Conservation (phyloP, 2,329 filamentous ascomycete genomes). For the Penicillium janthinellum region DNA sequence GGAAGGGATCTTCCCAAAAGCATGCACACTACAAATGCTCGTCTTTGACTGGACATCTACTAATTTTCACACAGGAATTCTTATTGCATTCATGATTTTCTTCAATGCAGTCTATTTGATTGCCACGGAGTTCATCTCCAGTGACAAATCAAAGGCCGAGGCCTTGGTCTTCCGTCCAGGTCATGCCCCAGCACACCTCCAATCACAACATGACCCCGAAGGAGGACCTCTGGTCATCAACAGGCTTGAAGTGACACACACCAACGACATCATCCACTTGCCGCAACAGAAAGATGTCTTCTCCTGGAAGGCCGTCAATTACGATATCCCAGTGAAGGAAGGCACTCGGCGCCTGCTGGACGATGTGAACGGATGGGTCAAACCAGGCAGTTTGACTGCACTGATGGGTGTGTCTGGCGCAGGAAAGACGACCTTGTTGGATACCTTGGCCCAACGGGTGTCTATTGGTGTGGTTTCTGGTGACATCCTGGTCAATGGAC, state of each 20-base stretch:
- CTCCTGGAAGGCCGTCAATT: conserved; percentile 59
- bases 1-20: background rate
- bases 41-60: background rate
- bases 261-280: conserved; percentile 17
- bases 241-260: conserved; percentile 16
- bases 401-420: conserved; percentile 64
- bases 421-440: conserved; percentile 62
- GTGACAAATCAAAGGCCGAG: conserved; percentile 73
- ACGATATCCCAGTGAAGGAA: conserved; percentile 64
- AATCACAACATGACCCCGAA: conserved; percentile 10
- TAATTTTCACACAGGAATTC: conserved; percentile 44
- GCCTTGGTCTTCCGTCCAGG: conserved; percentile 70
- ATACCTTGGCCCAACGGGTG: conserved; percentile 59
- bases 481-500: conserved; percentile 66
- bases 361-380: conserved; percentile 57
- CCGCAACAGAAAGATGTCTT: conserved; percentile 22
- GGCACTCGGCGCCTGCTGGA: conserved; percentile 26
- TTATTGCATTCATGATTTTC: conserved; percentile 63
- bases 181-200: conserved; percentile 33
- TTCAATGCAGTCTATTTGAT: conserved; percentile 61
- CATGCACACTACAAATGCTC: background rate
- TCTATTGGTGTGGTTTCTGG: conserved; percentile 64
- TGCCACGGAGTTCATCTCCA: conserved; percentile 45
- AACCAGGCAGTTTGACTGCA: conserved; percentile 55
- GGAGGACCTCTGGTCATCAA: conserved; percentile 4